phyloP scores from a whole-genome alignment of 2,329 filamentous ascomycete genomes.

The Epichloe brachyelytri region DNA sequence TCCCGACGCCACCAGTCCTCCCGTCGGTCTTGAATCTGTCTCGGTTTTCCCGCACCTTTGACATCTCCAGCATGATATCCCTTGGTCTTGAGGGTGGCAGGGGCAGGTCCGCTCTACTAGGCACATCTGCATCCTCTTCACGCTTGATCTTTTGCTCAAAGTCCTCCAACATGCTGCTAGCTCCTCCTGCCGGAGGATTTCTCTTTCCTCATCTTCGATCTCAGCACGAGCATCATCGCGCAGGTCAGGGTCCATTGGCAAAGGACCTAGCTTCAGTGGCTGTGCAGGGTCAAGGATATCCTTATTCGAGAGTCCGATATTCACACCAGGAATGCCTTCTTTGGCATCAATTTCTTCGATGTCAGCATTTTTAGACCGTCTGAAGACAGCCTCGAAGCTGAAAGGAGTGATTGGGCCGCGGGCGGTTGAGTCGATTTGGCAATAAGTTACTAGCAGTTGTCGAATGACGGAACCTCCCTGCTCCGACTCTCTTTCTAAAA shows the following conservation, averaged over 20 bases:
- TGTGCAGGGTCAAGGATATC: constrained; percentile 44
- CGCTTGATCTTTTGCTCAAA: constrained; percentile 82
- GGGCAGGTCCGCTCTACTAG: constrained; percentile 65
- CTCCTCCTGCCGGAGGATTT: constrained; percentile 57
- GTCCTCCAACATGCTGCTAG: constrained; percentile 66
- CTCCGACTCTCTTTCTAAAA: constrained; percentile 80
- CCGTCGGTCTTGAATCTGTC: constrained; percentile 83
- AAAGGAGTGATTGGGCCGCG: constrained; percentile 52
- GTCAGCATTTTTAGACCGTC: constrained; percentile 45
- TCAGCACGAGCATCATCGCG: constrained; percentile 79
- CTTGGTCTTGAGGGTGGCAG: constrained; percentile 77
- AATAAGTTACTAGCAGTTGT: constrained; percentile 52
- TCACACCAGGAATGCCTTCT: constrained; percentile 51
- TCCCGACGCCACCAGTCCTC: constrained; percentile 69
- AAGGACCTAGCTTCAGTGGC: constrained; percentile 60
- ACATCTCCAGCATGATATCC: constrained; percentile 88
- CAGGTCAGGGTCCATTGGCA: constrained; percentile 73
- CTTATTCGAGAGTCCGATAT: constrained; percentile 48
- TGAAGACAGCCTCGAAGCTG: constrained; percentile 48
- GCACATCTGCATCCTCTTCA: constrained; percentile 77
- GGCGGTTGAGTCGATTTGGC: constrained; percentile 43
- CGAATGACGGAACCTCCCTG: constrained; percentile 69
- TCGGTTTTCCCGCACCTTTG: constrained; percentile 83
- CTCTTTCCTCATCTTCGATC: constrained; percentile 74
- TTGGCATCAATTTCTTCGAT: constrained; percentile 50